These are phyloP conservation scores for Aspergillus ellipticus DNA, from an alignment of 495 filamentous ascomycete species.

Conservation along the genomic window DNA sequence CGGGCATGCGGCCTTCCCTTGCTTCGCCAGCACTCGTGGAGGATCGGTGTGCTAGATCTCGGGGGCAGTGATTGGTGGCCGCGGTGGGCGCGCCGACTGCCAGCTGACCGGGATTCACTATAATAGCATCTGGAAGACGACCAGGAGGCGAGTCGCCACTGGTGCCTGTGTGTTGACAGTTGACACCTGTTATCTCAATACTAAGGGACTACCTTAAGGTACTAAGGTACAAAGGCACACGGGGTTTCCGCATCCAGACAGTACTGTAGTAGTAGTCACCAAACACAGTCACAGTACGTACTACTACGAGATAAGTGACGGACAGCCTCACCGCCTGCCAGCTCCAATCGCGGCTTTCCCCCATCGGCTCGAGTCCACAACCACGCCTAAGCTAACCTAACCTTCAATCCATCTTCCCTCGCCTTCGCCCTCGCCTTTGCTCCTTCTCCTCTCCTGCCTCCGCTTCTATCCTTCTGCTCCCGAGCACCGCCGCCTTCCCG, in stretches of 20 bases:
- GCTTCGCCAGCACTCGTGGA: neutral
- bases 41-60: neutral
- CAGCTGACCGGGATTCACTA: too few species aligned
- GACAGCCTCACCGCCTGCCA: slow-evolving; percentile 14
- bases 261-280: too few species aligned
- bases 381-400: too few species aligned
- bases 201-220: too few species aligned
- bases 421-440: slow-evolving; percentile 9
- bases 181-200: too few species aligned
- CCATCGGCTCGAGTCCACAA: slow-evolving; percentile 14
- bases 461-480: neutral
- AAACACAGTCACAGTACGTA: too few species aligned
- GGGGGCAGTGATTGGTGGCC: neutral
- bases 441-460: slow-evolving; percentile 5
- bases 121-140: neutral
- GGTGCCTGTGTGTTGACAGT: neutral
- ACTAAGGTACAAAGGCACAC: too few species aligned
- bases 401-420: slow-evolving; percentile 1
- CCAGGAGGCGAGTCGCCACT: neutral
- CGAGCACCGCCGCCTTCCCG: neutral
- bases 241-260: too few species aligned
- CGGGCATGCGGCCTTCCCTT: neutral
- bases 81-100: neutral
- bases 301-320: too few species aligned
- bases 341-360: slow-evolving; percentile 12